These are phyloP conservation scores for Candida sanyiensis DNA, from an alignment of 805 yeast genomes.

Conservation along the genomic window DNA sequence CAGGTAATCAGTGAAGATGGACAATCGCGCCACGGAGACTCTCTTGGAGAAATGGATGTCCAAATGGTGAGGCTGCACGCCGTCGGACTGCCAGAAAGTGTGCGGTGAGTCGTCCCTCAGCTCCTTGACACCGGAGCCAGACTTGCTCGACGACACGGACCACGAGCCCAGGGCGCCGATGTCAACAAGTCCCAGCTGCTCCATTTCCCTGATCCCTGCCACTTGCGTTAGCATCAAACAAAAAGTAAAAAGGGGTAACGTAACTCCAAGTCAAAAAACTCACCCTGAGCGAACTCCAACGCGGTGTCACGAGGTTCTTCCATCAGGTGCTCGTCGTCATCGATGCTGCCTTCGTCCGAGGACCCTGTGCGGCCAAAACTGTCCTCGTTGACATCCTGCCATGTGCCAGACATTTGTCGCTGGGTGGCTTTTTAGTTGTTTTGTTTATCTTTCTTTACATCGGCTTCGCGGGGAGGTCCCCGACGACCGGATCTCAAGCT, in stretches of 20 bases:
- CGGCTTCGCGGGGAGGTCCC: too few species aligned
- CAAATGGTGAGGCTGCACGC: constrained; percentile 78
- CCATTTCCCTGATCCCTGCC: constrained; percentile 50
- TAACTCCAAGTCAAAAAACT: constrained; percentile 1
- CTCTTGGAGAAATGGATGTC: constrained; percentile 75
- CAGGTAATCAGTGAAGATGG: constrained; percentile 62
- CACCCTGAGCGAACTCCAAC: constrained; percentile 19
- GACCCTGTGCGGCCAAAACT: constrained; percentile 4
- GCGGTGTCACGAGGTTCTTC: constrained; percentile 12
- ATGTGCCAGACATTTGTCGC: constrained; percentile 29
- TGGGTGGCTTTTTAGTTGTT: too few species aligned
- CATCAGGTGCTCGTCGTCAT: constrained; percentile 4
- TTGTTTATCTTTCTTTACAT: too few species aligned
- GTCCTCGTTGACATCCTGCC: constrained; percentile 26
- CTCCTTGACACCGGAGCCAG: constrained; percentile 65
- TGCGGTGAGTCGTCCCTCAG: constrained; percentile 68
- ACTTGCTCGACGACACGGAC: constrained; percentile 73
- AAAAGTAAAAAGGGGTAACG: neutral
- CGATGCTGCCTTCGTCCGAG: constrained; percentile 1
- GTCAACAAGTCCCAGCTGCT: constrained; percentile 57
- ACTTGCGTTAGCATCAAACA: neutral
- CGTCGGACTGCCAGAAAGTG: constrained; percentile 93
- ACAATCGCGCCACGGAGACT: constrained; percentile 61
- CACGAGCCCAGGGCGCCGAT: constrained; percentile 79
- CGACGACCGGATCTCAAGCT: too few species aligned